A percentile compares a stretch with the other conserved stretches of the same genome.
Conservation (phyloP, 225 moss, liverwort and hornwort genomes). For the Climacium dendroides region DNA sequence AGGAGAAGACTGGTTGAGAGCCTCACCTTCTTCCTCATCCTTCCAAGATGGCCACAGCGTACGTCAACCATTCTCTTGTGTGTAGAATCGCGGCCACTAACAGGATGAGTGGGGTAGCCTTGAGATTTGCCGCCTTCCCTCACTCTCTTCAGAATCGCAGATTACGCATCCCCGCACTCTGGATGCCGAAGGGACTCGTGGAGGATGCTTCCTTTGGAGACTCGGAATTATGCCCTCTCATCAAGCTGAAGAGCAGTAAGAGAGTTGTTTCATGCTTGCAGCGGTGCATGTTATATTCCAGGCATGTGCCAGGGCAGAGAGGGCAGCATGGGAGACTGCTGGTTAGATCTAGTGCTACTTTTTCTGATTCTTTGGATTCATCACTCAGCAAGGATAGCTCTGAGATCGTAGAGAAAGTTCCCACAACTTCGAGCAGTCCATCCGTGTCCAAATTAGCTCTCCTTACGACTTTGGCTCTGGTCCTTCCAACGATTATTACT, state of each 20-base stretch:
- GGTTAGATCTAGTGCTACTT: conserved; percentile 30
- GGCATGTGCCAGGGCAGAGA: conserved; percentile 5
- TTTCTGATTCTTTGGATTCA: neutral
- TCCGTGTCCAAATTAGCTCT: neutral
- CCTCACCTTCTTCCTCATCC: neutral
- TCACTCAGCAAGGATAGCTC: neutral
- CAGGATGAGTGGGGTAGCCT: neutral
- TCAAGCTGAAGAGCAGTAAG: conserved; percentile 28
- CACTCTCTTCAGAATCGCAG: neutral
- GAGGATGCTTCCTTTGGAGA: conserved; percentile 36
- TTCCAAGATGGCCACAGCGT: conserved; percentile 3
- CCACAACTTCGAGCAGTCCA: neutral
- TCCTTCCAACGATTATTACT: conserved; percentile 42
- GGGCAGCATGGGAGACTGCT: conserved; percentile 12
- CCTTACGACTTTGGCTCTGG: conserved; percentile 28
- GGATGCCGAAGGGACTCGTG: neutral
- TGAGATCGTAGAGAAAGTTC: neutral
- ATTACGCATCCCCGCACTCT: neutral
- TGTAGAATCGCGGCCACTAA: neutral
- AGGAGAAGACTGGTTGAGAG: neutral
- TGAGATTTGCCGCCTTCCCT: neutral
- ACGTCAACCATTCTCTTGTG: neutral
- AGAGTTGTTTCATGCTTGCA: conserved; percentile 20
- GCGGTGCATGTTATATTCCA: conserved; percentile 38
- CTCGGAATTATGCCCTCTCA: neutral